phyloP scores from a whole-genome alignment of 2,329 filamentous ascomycete genomes.

The Exophiala lecanii-corni region DNA sequence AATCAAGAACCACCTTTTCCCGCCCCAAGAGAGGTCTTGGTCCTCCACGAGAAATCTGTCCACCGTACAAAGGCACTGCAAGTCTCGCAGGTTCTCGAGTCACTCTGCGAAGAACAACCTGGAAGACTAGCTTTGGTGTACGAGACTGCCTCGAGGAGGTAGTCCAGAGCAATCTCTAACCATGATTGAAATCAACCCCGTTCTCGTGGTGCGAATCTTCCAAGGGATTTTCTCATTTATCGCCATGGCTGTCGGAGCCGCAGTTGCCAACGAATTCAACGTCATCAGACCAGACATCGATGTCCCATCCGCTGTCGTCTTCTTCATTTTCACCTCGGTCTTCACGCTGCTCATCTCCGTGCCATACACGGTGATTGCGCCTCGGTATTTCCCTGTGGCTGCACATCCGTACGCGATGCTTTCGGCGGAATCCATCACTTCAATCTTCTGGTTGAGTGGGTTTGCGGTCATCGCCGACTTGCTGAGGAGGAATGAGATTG shows the following conservation, averaged over 20 bases:
- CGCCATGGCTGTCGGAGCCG: slow-evolving; percentile 69
- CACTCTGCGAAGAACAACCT: too few species aligned
- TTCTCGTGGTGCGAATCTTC: slow-evolving; percentile 60
- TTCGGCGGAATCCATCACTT: slow-evolving; percentile 65
- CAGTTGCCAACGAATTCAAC: slow-evolving; percentile 33
- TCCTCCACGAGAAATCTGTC: too few species aligned
- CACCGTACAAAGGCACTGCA: too few species aligned
- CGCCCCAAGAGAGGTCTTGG: too few species aligned
- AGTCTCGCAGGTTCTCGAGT: too few species aligned
- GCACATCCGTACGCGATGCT: slow-evolving; percentile 64
- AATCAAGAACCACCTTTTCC: too few species aligned
- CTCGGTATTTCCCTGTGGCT: slow-evolving; percentile 55
- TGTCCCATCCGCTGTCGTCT: slow-evolving; percentile 59
- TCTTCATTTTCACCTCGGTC: slow-evolving; percentile 72
- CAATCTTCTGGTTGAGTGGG: slow-evolving; percentile 86
- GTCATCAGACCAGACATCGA: slow-evolving; percentile 7
- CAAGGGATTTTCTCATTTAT: slow-evolving; percentile 67
- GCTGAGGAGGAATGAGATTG: slow-evolving; percentile 53
- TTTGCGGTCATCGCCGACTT: slow-evolving; percentile 67
- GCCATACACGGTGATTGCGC: slow-evolving; percentile 64
- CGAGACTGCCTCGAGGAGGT: too few species aligned
- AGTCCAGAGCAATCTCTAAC: too few species aligned
- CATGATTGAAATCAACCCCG: slow-evolving; percentile 49
- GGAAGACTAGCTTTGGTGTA: too few species aligned
- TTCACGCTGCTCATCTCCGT: slow-evolving; percentile 70